Evolutionary conservation across 2,329 filamentous ascomycete genomes (phyloP), one percentile per base, ranked within the genome.

Genomic region (Curvularia hawaiiensis): DNA sequence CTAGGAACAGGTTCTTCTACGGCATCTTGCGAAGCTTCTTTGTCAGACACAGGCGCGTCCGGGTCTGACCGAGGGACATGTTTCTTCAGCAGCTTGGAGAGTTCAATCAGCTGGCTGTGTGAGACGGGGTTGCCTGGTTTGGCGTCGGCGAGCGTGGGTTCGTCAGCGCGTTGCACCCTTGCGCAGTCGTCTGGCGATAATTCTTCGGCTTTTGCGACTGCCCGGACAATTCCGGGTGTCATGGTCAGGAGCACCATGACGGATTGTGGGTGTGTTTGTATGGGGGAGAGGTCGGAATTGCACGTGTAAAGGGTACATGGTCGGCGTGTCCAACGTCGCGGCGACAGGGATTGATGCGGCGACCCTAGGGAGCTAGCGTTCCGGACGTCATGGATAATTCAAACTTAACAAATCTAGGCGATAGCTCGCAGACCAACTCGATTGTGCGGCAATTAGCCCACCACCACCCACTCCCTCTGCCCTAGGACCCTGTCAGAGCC

Each of bases 211-310:
- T 66, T 74, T 16, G 79, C 67, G 11, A 93, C 70, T 0, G 84
- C 88, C 73, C 86, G 85, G 77, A 88, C 85, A 30, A 91, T 85
- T 65, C 84, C 80, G 66, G 84, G 75, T 4, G 90, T 93, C 82
- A 92, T 89, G n/a, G 88, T 90, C 41, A 95, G 85, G 43, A 90
- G 81, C 18, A 93, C 90, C 90, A 94, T 94, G 48, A 43, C 45
- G 53, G 60, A 28, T 8, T 58, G 28, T 22, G 10, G 26, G 9
- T 16, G 31, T 57, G 52, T 18, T 45, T 49, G 35, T 20, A 22
- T 44, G 58, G 53, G 22, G 20, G 48, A 51, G 26, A 38, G 12
- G 35, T n/a, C 41, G 35, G 26, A 33, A 20, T 38, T 28, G 9
- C 24, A 30, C 44, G 38, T 26, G 41, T 33, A 41, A 51, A 41